Conservation (phyloP, 1,284 basidiomycete species). For the Boletus calvinii region DNA sequence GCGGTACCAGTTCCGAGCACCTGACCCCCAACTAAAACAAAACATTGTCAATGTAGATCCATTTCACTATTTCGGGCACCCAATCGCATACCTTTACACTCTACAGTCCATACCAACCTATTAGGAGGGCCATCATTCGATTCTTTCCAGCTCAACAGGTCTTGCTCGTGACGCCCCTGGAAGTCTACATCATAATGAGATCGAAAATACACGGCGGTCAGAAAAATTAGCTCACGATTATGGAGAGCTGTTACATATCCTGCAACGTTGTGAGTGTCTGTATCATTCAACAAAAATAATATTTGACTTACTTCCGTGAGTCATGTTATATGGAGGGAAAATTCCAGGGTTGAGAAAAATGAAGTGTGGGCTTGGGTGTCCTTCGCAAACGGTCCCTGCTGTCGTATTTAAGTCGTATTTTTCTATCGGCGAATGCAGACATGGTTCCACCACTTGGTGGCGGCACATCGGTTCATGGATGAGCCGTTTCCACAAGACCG, state of each 20-base stretch:
- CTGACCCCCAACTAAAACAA: slow-evolving; percentile 45
- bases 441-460: background rate
- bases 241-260: slow-evolving; percentile 47
- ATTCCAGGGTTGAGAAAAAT: background rate
- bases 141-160: slow-evolving; percentile 43
- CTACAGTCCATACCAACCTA: slow-evolving; percentile 46
- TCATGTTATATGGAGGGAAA: slow-evolving; percentile 15
- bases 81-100: slow-evolving; percentile 50
- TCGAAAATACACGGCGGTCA: background rate
- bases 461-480: slow-evolving; percentile 5
- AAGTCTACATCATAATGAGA: slow-evolving; percentile 38
- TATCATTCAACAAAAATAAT: background rate
- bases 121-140: slow-evolving; percentile 40
- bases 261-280: slow-evolving; percentile 24
- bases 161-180: slow-evolving; percentile 32
- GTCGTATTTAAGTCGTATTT: slow-evolving; percentile 26
- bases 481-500: slow-evolving; percentile 4
- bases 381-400: background rate
- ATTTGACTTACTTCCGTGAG: slow-evolving; percentile 22
- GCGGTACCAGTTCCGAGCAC: slow-evolving; percentile 46
- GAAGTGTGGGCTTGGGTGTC: background rate
- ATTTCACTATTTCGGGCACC: background rate
- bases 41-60: background rate
- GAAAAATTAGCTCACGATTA: slow-evolving; percentile 44
- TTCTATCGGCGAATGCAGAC: slow-evolving; percentile 10